Conservation (phyloP, 495 filamentous ascomycete genomes). For the Penicillium salamii region DNA sequence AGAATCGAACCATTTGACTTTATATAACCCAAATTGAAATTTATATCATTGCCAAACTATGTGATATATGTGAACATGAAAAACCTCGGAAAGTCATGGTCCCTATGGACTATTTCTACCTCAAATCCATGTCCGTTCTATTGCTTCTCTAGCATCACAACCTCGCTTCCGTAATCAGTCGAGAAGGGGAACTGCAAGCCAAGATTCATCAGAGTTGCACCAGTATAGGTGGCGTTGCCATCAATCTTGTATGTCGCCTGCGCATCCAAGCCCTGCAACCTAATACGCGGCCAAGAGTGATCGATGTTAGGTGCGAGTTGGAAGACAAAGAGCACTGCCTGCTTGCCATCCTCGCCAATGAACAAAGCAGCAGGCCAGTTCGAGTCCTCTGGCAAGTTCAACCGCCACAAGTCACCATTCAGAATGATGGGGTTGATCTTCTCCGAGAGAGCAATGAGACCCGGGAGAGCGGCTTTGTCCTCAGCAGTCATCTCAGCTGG, state of each 20-base stretch:
- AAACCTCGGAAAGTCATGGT: too few relatives aligned
- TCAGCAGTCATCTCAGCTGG: slow-evolving; percentile 39
- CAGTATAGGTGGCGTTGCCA: slow-evolving; percentile 32
- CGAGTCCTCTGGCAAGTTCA: slow-evolving; percentile 50
- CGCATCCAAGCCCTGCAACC: slow-evolving; percentile 43
- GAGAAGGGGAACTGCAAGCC: slow-evolving; percentile 37
- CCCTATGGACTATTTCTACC: not conserved
- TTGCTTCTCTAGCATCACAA: slow-evolving; percentile 37
- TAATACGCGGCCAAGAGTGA: slow-evolving; percentile 37
- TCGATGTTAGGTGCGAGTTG: slow-evolving; percentile 41
- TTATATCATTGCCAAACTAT: not conserved
- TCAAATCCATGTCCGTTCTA: not conserved
- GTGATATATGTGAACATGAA: too few relatives aligned
- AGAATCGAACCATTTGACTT: too few relatives aligned
- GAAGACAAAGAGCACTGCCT: slow-evolving; percentile 48
- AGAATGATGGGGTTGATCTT: slow-evolving; percentile 51
- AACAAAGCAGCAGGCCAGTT: slow-evolving; percentile 55
- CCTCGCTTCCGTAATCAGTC: slow-evolving; percentile 36
- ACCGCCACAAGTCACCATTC: slow-evolving; percentile 48
- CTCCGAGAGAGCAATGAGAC: slow-evolving; percentile 43
- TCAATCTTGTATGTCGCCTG: slow-evolving; percentile 38
- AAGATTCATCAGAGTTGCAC: slow-evolving; percentile 46
- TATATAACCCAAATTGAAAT: not conserved
- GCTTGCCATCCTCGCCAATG: slow-evolving; percentile 36
- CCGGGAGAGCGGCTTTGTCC: slow-evolving; percentile 44